phyloP scores from a whole-genome alignment of 345 rosid genomes.

The Moricandia moricandioides region DNA sequence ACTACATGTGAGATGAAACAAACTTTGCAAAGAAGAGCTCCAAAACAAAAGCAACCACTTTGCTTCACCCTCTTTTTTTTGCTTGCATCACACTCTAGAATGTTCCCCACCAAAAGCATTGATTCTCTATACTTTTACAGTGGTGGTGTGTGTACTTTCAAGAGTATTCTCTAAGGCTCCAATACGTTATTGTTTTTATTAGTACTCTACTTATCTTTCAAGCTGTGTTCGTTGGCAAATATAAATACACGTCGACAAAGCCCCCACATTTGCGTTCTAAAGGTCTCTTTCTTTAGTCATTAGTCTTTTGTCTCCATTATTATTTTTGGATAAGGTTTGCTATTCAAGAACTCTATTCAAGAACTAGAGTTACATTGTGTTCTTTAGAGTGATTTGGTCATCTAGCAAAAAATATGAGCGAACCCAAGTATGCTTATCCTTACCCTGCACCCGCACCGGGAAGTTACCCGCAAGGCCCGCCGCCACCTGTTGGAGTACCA shows the following conservation, averaged over 20 bases:
- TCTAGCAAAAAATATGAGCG: slow-evolving; percentile 27
- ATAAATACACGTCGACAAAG: slow-evolving; percentile 25
- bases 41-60: slow-evolving; percentile 5
- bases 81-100: slow-evolving; percentile 6
- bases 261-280: background rate
- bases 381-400: background rate
- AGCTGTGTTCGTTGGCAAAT: slow-evolving; percentile 13
- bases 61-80: background rate
- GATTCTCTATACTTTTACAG: background rate
- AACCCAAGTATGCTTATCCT: slow-evolving; percentile 56
- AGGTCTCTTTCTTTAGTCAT: background rate
- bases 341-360: background rate
- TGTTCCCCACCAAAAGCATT: slow-evolving; percentile 11
- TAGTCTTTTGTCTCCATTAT: too few relatives aligned
- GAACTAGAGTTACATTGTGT: background rate
- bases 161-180: slow-evolving; percentile 11
- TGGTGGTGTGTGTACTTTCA: background rate
- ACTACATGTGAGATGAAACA: background rate
- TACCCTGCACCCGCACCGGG: slow-evolving; percentile 51
- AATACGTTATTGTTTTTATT: background rate
- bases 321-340: too few relatives aligned
- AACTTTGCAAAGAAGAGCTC: background rate
- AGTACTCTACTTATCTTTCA: background rate
- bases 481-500: slow-evolving; percentile 58
- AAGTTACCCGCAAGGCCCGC: slow-evolving; percentile 20